Evolutionary conservation across 495 filamentous ascomycete genomes (phyloP), one percentile per base, ranked within the genome.

Genomic region (Penicillium taxi): DNA sequence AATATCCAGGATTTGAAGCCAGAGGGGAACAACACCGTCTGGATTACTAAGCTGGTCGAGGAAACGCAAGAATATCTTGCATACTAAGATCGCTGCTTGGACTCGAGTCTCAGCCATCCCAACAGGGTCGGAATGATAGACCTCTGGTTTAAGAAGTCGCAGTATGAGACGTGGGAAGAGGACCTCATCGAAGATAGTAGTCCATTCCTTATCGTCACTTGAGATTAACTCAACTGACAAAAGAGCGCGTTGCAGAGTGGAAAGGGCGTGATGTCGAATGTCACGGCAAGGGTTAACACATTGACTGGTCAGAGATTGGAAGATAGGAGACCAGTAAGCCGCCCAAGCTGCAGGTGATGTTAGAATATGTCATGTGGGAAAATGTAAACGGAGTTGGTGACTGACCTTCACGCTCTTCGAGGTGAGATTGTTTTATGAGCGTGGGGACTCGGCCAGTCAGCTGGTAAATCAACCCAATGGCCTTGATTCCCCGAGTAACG

Each of bases 21-120:
- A 98, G 5, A 96, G 70, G 56, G 89, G 84, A 26, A 96, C 66
- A 83, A 96, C 86, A n/a, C 83, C 88, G 13, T 88, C 82, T 73
- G 82, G 84, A 42, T 87, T 82, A 6, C 80, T 79, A 36, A 94
- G 69, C 39, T 86, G 72, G 2, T 87, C 86, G 7, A 96, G 73
- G 58, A 95, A 94, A 53, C 95, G 93, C 51, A 96, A 52, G 64
- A 96, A 99, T 9, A 95, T 86, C 58, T 90, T 95, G 70, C 84
- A 94, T 18, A 96, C 75, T 27, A 96, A 67, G 16, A 80, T 94
- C 9, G 90, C 88, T 5, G 86, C 89, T 55, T 94, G 84, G 4
- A 96, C 86, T 37, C 91, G 74, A 9, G 90, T 96, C 56, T 96
- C 89, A 47, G 82, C 82, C 91, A 99, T 99, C 13, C 91, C 93